These are phyloP conservation scores for Juncus inflexus DNA, from an alignment of 176 grass and related monocot genomes.

Conservation along the genomic window DNA sequence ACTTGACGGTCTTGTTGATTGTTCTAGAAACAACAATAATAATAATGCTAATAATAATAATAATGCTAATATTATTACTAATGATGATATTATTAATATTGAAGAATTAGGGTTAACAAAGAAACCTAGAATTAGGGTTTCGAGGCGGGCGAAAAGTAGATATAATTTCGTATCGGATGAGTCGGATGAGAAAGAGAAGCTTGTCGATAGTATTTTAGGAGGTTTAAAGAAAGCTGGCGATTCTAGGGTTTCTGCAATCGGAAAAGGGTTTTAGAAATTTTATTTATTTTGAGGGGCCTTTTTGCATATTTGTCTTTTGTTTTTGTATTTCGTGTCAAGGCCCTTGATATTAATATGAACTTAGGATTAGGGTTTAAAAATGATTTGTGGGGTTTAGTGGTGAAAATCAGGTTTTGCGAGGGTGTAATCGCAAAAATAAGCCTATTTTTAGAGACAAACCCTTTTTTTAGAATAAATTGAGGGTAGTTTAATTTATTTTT, in stretches of 20 bases:
- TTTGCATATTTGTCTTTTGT: too few relatives aligned
- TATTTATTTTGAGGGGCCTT: not conserved
- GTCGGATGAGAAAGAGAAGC: constrained; percentile 8
- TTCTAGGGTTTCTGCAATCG: not conserved
- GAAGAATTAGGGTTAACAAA: not conserved
- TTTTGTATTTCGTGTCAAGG: too few relatives aligned
- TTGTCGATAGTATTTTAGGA: constrained; percentile 18
- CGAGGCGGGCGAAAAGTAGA: constrained; percentile 13
- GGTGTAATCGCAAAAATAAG: too few relatives aligned
- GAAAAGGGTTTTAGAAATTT: constrained; percentile 12
- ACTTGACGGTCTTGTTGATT: constrained; percentile 19
- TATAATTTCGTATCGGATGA: constrained; percentile 23
- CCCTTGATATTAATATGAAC: too few relatives aligned
- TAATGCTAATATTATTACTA: too few relatives aligned
- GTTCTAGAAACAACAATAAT: constrained; percentile 6
- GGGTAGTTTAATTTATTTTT: too few relatives aligned
- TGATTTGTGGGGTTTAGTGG: too few relatives aligned
- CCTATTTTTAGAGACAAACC: too few relatives aligned
- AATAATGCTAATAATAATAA: not conserved
- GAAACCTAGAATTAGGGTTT: not conserved
- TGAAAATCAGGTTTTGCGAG: too few relatives aligned
- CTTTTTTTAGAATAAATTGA: too few relatives aligned
- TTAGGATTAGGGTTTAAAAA: too few relatives aligned
- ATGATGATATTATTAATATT: too few relatives aligned
- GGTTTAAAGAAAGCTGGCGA: constrained; percentile 16